phyloP scores from a whole-genome alignment of 208 protist species.

The Acanthamoeba castellanii region DNA sequence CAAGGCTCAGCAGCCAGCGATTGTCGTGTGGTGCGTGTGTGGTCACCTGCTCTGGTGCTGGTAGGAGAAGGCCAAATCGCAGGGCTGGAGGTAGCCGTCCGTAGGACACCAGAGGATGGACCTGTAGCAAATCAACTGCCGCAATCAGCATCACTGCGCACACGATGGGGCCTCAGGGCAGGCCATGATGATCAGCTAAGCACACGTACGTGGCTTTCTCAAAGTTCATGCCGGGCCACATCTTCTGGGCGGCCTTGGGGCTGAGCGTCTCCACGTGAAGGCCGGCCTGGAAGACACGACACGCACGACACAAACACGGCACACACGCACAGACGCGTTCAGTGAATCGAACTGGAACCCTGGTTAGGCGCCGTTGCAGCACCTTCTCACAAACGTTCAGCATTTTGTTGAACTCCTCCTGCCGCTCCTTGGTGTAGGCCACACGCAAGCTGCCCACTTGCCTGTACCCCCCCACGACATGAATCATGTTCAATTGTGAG shows the following conservation, averaged over 20 bases:
- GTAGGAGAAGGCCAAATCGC: constrained; percentile 55
- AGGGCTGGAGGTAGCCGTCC: constrained; percentile 68
- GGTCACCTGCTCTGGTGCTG: constrained; percentile 34
- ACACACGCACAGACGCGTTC: background rate
- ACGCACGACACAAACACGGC: background rate
- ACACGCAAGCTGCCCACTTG: constrained; percentile 60
- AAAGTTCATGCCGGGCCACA: constrained; percentile 74
- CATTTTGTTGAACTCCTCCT: constrained; percentile 66
- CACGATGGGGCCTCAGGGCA: background rate
- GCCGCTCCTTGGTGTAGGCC: constrained; percentile 54
- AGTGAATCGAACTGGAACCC: background rate
- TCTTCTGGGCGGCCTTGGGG: constrained; percentile 2
- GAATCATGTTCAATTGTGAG: no score
- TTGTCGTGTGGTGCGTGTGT: no score
- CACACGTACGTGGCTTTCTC: constrained; percentile 33
- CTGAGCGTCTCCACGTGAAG: constrained; percentile 49
- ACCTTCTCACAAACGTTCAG: constrained; percentile 50
- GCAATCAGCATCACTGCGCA: background rate
- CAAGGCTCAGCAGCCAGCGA: no score
- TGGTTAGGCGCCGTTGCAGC: no score
- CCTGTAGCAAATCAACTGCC: background rate
- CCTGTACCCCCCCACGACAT: background rate
- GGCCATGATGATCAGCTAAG: background rate
- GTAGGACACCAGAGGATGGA: constrained; percentile 73
- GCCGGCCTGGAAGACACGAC: constrained; percentile 27